Evolutionary conservation across 2,329 filamentous ascomycete species (phyloP).

Genomic region (Hypoxylon sp.): DNA sequence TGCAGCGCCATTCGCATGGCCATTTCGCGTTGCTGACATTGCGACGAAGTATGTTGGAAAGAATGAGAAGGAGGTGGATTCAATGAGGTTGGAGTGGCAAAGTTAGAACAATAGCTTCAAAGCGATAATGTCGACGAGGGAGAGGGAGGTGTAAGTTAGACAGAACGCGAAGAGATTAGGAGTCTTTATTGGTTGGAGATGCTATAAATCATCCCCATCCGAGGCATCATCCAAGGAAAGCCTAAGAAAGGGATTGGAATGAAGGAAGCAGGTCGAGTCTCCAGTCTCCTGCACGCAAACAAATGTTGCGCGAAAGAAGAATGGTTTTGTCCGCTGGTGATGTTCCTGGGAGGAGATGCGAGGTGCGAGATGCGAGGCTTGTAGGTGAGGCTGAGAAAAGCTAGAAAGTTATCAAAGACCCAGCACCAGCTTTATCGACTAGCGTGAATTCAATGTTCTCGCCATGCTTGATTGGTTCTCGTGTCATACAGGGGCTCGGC

Average conservation of each 20-base stretch:
- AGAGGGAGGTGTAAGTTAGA: slow-evolving; percentile 1
- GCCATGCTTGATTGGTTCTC: not conserved
- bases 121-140: slow-evolving; percentile 8
- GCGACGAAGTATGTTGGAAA: slow-evolving; percentile 19
- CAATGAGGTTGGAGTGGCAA: not conserved
- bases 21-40: slow-evolving; percentile 61
- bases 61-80: not conserved
- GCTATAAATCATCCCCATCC: slow-evolving; percentile 30
- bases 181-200: slow-evolving; percentile 7
- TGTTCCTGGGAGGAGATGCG: slow-evolving; percentile 20
- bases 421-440: slow-evolving; percentile 8
- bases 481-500: not conserved
- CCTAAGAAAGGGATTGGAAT: not conserved
- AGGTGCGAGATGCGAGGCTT: slow-evolving; percentile 36
- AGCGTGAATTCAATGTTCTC: not conserved
- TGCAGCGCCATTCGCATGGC: slow-evolving; percentile 58
- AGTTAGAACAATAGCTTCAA: not conserved
- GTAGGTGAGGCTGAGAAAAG: slow-evolving; percentile 39
- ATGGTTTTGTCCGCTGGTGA: slow-evolving; percentile 8
- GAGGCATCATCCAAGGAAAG: slow-evolving; percentile 24
- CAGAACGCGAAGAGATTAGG: slow-evolving; percentile 5
- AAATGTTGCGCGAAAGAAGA: slow-evolving; percentile 7
- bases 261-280: not conserved
- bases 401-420: slow-evolving; percentile 8
- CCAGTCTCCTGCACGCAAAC: slow-evolving; percentile 5